A percentile compares a stretch with the other conserved stretches of the same genome.
Conservation (phyloP, 441 rosid genomes). For the Euphorbia celastroides region DNA sequence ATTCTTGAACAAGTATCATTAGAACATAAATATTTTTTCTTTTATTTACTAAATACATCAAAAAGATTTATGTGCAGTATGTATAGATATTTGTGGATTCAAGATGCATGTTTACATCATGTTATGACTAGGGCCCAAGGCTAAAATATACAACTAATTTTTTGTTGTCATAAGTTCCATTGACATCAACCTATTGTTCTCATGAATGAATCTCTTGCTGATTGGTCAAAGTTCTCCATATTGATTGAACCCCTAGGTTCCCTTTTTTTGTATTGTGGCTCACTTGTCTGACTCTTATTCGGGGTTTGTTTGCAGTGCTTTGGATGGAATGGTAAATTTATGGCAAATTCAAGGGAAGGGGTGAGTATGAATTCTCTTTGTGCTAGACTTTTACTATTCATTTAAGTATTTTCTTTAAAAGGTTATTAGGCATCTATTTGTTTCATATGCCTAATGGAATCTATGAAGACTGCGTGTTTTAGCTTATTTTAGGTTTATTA, state of each 20-base stretch:
- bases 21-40: no score
- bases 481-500: neutral
- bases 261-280: neutral
- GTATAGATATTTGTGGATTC: no score
- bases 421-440: neutral
- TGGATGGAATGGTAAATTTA: slow-evolving; percentile 76
- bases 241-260: neutral
- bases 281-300: slow-evolving; percentile 23
- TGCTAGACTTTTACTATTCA: neutral
- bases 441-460: neutral
- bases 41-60: no score
- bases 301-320: slow-evolving; percentile 49
- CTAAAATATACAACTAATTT: neutral
- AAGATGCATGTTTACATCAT: no score
- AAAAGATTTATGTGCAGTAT: no score
- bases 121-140: neutral
- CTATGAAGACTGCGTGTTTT: neutral
- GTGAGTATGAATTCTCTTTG: slow-evolving; percentile 26
- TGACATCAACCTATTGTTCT: neutral
- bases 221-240: neutral
- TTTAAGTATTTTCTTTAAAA: neutral
- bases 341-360: slow-evolving; percentile 82
- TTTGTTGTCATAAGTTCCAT: neutral
- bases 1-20: no score
- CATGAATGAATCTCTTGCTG: neutral